Base-by-base conservation (phyloP, 306 rosid genomes). In the Astragalus membranaceus region DNA sequence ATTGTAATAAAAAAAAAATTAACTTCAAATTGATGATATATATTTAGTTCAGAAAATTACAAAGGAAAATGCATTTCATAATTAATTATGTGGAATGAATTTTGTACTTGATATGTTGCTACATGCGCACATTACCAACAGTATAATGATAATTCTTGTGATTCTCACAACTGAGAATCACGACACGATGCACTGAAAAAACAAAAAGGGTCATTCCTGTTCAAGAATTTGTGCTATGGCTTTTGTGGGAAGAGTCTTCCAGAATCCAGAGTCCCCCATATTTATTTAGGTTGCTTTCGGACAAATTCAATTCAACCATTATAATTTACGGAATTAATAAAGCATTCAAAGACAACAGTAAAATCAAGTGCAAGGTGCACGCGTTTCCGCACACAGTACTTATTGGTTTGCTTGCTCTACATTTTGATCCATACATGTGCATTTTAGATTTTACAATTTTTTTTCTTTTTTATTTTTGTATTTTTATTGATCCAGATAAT, bases 71-170 rank as follows among this genome's bases (percentile, higher is more conserved):
- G 54, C 23, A 16, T 20, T 5, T 10, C 37, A 51, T 70, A 67
- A 26, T 2, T 23, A 23, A 74, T 71, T 53, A 85, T 74, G 73
- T 80, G 59, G 64, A 57, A 70, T 72, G 69, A 67, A 59, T 51
- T 72, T 73, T 70, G 66, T 26, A 37, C 20, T 59, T 37, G 70
- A 62, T 75, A 9, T 70, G 79, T 57, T 54, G 76, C 74, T 82
- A 72, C 82, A 80, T 78, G 86, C 84, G 80, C 80, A 73, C 60
- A 78, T 0, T 2, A 77, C 52, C 44, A 75, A 81, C 86, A 84
- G 84, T 81, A 72, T 59, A 72, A 81, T 81, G 82, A 81, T 81
- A 84, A 75, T 80, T 49, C 10, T 78, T 39, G 60, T 13, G 60
- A 70, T 73, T 78, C 65, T 39, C 62, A 69, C 70, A 66, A 26